Evolutionary conservation across 768 basidiomycete genomes (phyloP).

Genomic region (Suillus subalutaceus): DNA sequence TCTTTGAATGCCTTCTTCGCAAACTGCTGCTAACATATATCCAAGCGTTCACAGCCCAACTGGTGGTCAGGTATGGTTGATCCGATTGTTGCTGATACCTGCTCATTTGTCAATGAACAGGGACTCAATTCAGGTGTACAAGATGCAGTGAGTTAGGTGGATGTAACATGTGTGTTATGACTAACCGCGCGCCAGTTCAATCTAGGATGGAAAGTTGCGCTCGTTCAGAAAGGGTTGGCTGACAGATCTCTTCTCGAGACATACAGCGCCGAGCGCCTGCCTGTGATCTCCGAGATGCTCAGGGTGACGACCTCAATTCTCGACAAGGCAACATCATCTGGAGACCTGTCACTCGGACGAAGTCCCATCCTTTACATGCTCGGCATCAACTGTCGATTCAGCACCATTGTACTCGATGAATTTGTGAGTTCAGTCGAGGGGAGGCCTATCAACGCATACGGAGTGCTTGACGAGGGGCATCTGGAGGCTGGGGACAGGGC

Average conservation of each 20-base stretch:
- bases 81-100: not conserved
- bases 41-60: not conserved
- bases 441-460: constrained; percentile 9
- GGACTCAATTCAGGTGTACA: constrained; percentile 43
- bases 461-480: constrained; percentile 18
- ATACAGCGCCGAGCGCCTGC: constrained; percentile 31
- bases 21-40: not conserved
- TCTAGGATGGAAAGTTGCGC: constrained; percentile 29
- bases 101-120: constrained; percentile 17
- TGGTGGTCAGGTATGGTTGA: not conserved
- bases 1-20: not conserved
- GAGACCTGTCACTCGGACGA: constrained; percentile 17
- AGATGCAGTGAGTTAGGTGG: constrained; percentile 35
- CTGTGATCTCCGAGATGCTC: constrained; percentile 32
- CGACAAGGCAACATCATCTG: not conserved
- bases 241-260: constrained; percentile 25
- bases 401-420: constrained; percentile 17
- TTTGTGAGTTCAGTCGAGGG: not conserved
- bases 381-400: constrained; percentile 19
- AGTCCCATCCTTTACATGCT: constrained; percentile 34
- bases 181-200: constrained; percentile 18
- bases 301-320: constrained; percentile 19
- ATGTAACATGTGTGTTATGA: not conserved
- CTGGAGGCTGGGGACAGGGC: constrained; percentile 16
- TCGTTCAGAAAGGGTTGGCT: constrained; percentile 26